Base-by-base conservation (phyloP, 495 filamentous ascomycete genomes). In the Patellaria atrata region DNA sequence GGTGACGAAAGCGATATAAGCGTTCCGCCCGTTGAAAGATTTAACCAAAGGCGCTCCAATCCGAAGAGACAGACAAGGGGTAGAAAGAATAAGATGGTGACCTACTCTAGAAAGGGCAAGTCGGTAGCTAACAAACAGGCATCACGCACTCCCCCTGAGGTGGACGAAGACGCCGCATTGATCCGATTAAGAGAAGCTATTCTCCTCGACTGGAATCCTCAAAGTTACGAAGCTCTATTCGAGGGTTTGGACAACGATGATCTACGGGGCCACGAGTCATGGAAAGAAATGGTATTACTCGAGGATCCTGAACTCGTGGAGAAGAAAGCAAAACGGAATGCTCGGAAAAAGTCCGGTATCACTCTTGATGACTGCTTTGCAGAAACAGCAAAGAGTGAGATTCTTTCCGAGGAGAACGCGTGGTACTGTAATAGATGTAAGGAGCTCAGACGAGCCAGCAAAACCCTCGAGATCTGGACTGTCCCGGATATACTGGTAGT, bases 351-450 rank as follows among this genome's bases (percentile, higher is more conserved):
- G 57, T 57, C 67, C 30, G 89, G 89, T 13, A 71, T 94, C 33
- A 73, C 71, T 16, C 67, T 97, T n/a, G 74, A 84, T 27, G 81
- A 94, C 46, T 97, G 89, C 49, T 70, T 97, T 18, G 75, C 82
- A 23, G 87, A 96, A 53, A 94, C 94, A 41, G 82, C 85, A 48
- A 87, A 82, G 53, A 75, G 82, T 37, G 89, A 97, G 53, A 75
- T 94, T 26, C 63, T 97, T 2, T 92, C 85, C 0, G 82, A 91
- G 52, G 79, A 85, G 44, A 87, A 97, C 50, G 84, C 82, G 19
- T 97, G 89, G 89, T 94, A 82, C 48, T 97, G 89, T 44, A 85
- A 82, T 37, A 71, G 82, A 27, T 97, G 89, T 67, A 94, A 96
- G 51, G 81, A 91, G 43, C 78, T 91, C 47, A 75, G 80, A 7